Evolutionary conservation across 2,329 filamentous ascomycete genomes (phyloP).

Genomic region (Phaeosphaeria sp.): DNA sequence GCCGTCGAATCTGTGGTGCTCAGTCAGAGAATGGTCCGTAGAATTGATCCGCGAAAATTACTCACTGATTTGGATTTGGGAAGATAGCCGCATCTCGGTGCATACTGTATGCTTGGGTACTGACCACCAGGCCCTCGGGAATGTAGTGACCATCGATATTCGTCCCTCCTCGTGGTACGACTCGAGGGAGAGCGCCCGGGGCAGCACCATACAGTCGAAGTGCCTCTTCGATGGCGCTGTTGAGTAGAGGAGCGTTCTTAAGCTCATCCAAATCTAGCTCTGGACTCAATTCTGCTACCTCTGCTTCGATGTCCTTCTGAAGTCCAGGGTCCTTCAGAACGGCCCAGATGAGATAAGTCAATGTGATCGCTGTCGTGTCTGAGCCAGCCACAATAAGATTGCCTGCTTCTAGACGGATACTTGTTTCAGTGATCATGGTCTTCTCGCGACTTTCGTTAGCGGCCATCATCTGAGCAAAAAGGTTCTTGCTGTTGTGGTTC

Average conservation of each 20-base stretch:
- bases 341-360: conserved; percentile 46
- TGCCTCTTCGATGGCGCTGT: conserved; percentile 50
- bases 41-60: background rate
- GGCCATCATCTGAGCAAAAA: conserved; percentile 22
- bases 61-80: background rate
- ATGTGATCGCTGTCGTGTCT: conserved; percentile 43
- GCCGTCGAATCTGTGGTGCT: conserved; percentile 35
- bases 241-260: conserved; percentile 37
- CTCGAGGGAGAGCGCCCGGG: conserved; percentile 44
- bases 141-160: conserved; percentile 45
- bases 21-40: background rate
- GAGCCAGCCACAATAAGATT: conserved; percentile 44
- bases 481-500: conserved; percentile 18
- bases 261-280: conserved; percentile 33
- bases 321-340: conserved; percentile 31
- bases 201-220: conserved; percentile 47
- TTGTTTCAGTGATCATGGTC: conserved; percentile 29
- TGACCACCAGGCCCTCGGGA: conserved; percentile 44
- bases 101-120: conserved; percentile 44
- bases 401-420: conserved; percentile 37
- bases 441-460: conserved; percentile 29
- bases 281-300: conserved; percentile 23
- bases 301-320: conserved; percentile 29
- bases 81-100: background rate
- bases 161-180: conserved; percentile 43